phyloP scores from a whole-genome alignment of 139 green algal genomes.

The Coelastrella sp. region DNA sequence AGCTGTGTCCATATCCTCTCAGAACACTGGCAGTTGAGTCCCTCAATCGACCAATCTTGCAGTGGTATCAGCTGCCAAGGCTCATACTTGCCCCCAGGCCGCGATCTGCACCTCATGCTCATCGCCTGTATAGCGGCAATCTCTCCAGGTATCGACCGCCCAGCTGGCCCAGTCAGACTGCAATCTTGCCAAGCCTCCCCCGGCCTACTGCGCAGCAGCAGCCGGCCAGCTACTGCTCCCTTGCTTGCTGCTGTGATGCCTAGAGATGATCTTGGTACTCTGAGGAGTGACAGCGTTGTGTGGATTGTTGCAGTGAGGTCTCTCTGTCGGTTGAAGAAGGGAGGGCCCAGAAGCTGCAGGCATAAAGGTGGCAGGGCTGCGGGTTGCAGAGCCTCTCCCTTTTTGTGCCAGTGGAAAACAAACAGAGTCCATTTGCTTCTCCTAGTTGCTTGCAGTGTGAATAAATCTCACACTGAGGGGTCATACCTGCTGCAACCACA shows the following conservation, averaged over 20 bases:
- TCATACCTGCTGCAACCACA: no score
- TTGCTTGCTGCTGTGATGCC: slow-evolving; percentile 74
- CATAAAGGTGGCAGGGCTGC: neutral
- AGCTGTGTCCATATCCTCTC: no score
- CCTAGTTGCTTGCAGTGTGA: no score
- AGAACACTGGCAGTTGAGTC: no score
- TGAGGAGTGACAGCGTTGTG: slow-evolving; percentile 71
- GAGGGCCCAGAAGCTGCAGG: slow-evolving; percentile 57
- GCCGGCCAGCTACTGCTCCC: slow-evolving; percentile 74
- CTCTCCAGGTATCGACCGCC: slow-evolving; percentile 70
- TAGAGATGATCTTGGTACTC: slow-evolving; percentile 70
- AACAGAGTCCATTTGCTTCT: no score
- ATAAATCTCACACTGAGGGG: no score
- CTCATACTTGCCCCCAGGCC: no score
- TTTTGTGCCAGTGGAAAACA: no score
- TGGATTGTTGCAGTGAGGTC: slow-evolving; percentile 74
- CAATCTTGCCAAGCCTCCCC: slow-evolving; percentile 68
- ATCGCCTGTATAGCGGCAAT: slow-evolving; percentile 57
- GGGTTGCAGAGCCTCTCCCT: no score
- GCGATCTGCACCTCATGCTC: slow-evolving; percentile 49
- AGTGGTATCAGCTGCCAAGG: no score
- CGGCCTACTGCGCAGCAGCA: slow-evolving; percentile 65
- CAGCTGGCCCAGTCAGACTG: slow-evolving; percentile 31
- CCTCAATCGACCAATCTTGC: no score
- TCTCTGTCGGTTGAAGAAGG: slow-evolving; percentile 57